Conservation (phyloP, 2,329 filamentous ascomycete genomes). For the Aureobasidium sp. region DNA sequence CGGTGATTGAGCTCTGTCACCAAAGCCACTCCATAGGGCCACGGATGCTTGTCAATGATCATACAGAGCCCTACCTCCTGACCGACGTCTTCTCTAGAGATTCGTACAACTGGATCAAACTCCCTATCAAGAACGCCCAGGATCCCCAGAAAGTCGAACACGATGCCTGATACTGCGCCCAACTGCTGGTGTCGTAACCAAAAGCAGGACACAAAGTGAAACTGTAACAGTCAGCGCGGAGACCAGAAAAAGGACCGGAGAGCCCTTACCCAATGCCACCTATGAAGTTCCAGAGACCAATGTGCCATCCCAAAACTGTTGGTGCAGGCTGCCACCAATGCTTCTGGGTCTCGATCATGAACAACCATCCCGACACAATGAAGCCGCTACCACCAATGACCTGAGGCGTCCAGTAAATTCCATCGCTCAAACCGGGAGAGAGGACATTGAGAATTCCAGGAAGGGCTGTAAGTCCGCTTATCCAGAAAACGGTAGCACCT, state of each 20-base stretch:
- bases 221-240: conserved; percentile 36
- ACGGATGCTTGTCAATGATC: not conserved
- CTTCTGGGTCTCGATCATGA: conserved; percentile 59
- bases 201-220: conserved; percentile 25
- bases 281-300: conserved; percentile 58
- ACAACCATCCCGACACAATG: conserved; percentile 49
- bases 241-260: not conserved
- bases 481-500: conserved; percentile 57
- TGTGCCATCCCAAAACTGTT: conserved; percentile 55
- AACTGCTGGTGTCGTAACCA: conserved; percentile 21
- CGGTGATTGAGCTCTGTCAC: not conserved
- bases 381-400: conserved; percentile 56
- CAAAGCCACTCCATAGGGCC: not conserved
- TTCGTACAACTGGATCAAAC: conserved; percentile 25
- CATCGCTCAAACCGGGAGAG: conserved; percentile 40
- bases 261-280: conserved; percentile 50
- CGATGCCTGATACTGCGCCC: conserved; percentile 23
- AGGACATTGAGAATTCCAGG: conserved; percentile 48
- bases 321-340: conserved; percentile 55
- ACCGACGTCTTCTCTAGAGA: conserved; percentile 23
- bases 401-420: conserved; percentile 55
- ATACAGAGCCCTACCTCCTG: conserved; percentile 14
- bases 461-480: conserved; percentile 52
- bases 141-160: conserved; percentile 23
- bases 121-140: conserved; percentile 26